phyloP scores from a whole-genome alignment of 805 yeast species.

The Lipomyces chichibuensis region DNA sequence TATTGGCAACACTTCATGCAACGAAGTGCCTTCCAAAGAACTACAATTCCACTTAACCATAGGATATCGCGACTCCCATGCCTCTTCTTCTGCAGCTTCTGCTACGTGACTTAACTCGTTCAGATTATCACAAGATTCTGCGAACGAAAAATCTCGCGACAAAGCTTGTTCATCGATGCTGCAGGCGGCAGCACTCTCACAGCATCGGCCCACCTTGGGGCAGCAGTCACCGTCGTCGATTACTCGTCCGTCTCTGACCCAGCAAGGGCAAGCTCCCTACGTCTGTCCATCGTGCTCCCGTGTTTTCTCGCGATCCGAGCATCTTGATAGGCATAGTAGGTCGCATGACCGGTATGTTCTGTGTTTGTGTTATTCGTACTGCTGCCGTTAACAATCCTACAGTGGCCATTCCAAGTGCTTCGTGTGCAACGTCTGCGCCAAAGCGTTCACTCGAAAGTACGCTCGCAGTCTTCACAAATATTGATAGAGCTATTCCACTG shows the following conservation, averaged over 20 bases:
- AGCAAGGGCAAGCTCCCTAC: constrained; percentile 1
- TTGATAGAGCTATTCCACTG: not conserved
- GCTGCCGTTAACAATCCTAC: not conserved
- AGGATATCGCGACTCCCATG: not conserved
- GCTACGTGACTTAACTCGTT: not conserved
- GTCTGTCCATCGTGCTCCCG: constrained; percentile 13
- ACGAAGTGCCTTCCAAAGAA: not conserved
- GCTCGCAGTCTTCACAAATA: not conserved
- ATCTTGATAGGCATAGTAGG: constrained; percentile 11
- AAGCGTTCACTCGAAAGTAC: constrained; percentile 25
- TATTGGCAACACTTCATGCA: not conserved
- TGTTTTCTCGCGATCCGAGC: constrained; percentile 12
- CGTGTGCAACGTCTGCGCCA: constrained; percentile 21
- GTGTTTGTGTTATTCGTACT: not conserved
- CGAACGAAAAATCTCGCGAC: not conserved
- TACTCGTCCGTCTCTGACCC: not conserved
- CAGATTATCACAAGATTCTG: not conserved
- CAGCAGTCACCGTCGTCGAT: not conserved
- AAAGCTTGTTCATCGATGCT: not conserved
- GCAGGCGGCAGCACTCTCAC: not conserved
- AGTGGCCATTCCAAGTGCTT: constrained; percentile 3
- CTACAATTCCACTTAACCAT: not conserved
- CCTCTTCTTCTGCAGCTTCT: not conserved
- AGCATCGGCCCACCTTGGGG: not conserved
- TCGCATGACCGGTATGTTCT: constrained; percentile 8